Evolutionary conservation across 2,329 filamentous ascomycete genomes (phyloP), one percentile per base, ranked within the genome.

Genomic region (Aspergillus latus): DNA sequence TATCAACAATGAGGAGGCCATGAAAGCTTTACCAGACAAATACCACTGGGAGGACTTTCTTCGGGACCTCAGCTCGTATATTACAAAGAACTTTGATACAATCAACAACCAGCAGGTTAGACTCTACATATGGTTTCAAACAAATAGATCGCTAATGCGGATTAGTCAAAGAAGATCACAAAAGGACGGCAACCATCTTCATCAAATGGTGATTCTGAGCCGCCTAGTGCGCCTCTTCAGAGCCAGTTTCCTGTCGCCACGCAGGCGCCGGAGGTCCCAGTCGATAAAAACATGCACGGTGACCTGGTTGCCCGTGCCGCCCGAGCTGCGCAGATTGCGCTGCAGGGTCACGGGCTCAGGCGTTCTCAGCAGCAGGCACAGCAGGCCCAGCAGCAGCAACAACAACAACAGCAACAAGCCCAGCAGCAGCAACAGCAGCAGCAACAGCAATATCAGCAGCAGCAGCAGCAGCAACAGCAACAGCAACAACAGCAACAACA

Each of bases 41-140:
- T 87, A 86, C 62, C 78, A 80, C 30, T 88, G 85, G 85, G 81
- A 82, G 49, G 82, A 85, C 56, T 87, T 88, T 56, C 72, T 87
- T 13, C 77, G 79, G 21, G 82, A 84, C 58, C 78, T 87, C 13
- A 81, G 80, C 46, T 75, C 74, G 10, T 84, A 85, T 67, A 78
- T 87, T 47, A 79, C 76, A 51, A 84, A 85, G 64, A 82, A 82
- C 54, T 80, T 84, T 55, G 82, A 84, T 54, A 68, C 75, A 9
- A 76, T 82, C 47, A 74, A 77, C 52, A 73, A 73, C 13, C 77
- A 76, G 59, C 76, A 75, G 65, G 77, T 81, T 56, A 73, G 66
- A 48, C 29, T 15, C 7, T 28, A 36, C 7, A 30, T 3, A 48
- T 42, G 7, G 3, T 39, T n/a, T 40, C 21, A 42, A 6, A 26